Evolutionary conservation across 2,329 filamentous ascomycete genomes (phyloP).

Genomic region (Alternaria atra): DNA sequence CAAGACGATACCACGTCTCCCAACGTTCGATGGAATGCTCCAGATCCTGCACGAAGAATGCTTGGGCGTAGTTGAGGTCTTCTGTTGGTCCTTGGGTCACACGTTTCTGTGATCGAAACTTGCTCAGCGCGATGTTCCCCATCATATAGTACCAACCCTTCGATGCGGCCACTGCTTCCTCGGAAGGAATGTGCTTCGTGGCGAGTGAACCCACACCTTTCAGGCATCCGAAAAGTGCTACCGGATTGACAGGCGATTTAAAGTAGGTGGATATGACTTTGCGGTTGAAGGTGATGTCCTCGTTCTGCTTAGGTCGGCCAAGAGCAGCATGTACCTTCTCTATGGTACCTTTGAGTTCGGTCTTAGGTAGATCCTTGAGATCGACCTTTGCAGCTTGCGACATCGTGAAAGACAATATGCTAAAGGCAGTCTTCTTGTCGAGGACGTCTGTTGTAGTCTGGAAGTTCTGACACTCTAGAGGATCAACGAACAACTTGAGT

Average conservation of each 20-base stretch:
- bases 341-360: conserved; percentile 87
- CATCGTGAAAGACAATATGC: conserved; percentile 84
- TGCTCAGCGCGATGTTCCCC: conserved; percentile 86
- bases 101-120: conserved; percentile 82
- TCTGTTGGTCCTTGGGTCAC: conserved; percentile 81
- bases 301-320: conserved; percentile 76
- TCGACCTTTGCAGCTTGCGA: conserved; percentile 82
- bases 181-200: conserved; percentile 63
- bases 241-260: conserved; percentile 82
- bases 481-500: conserved; percentile 48
- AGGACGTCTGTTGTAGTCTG: conserved; percentile 77
- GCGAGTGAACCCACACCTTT: conserved; percentile 71
- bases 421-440: conserved; percentile 80
- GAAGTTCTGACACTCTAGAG: conserved; percentile 65
- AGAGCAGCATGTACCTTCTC: conserved; percentile 93
- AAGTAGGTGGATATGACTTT: conserved; percentile 83
- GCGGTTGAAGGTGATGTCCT: conserved; percentile 86
- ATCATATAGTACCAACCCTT: conserved; percentile 93
- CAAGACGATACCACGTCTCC: conserved; percentile 91
- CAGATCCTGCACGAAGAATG: conserved; percentile 81
- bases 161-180: conserved; percentile 74
- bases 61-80: conserved; percentile 82
- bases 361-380: conserved; percentile 90
- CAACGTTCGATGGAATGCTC: conserved; percentile 83
- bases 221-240: conserved; percentile 81